A percentile compares a stretch with the other conserved stretches of the same genome.
These are phyloP conservation scores for Penicillium chermesinum DNA, from an alignment of 495 filamentous ascomycete species.

Conservation along the genomic window DNA sequence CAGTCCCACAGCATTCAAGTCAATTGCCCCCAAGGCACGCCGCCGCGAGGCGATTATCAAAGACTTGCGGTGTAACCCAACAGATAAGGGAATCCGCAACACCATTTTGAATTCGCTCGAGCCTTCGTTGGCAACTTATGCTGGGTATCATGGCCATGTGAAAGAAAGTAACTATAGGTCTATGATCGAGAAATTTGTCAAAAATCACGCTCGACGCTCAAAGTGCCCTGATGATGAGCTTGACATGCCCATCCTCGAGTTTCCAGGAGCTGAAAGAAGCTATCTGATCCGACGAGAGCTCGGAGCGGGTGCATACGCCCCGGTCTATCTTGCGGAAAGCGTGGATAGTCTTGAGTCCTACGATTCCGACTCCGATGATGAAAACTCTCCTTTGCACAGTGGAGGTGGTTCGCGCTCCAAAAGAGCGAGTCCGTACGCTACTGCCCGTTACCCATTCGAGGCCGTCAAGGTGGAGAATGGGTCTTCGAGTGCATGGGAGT, in stretches of 20 bases:
- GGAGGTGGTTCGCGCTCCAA: slow-evolving; percentile 8
- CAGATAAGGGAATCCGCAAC: slow-evolving; percentile 65
- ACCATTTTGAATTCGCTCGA: slow-evolving; percentile 68
- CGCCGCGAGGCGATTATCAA: slow-evolving; percentile 61
- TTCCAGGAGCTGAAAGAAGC: slow-evolving; percentile 50
- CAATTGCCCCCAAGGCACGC: slow-evolving; percentile 20
- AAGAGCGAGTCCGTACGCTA: slow-evolving; percentile 17
- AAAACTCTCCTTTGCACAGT: slow-evolving; percentile 24
- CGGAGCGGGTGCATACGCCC: slow-evolving; percentile 88
- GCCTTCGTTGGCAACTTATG: slow-evolving; percentile 64
- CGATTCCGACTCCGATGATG: slow-evolving; percentile 44
- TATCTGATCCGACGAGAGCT: slow-evolving; percentile 86
- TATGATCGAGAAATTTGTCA: slow-evolving; percentile 77
- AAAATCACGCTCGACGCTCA: slow-evolving; percentile 55
- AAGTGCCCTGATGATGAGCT: slow-evolving; percentile 54
- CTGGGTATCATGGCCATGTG: slow-evolving; percentile 69
- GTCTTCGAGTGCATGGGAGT: slow-evolving; percentile 88
- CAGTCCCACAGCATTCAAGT: slow-evolving; percentile 48
- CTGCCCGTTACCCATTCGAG: slow-evolving; percentile 55
- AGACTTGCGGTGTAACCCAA: slow-evolving; percentile 82
- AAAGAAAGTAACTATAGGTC: slow-evolving; percentile 54
- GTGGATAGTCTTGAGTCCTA: slow-evolving; percentile 40
- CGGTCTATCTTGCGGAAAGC: slow-evolving; percentile 86
- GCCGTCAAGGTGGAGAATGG: slow-evolving; percentile 87
- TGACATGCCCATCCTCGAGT: slow-evolving; percentile 59